Evolutionary conservation across 2,329 filamentous ascomycete species (phyloP).

Genomic region (Botrytis deweyae): DNA sequence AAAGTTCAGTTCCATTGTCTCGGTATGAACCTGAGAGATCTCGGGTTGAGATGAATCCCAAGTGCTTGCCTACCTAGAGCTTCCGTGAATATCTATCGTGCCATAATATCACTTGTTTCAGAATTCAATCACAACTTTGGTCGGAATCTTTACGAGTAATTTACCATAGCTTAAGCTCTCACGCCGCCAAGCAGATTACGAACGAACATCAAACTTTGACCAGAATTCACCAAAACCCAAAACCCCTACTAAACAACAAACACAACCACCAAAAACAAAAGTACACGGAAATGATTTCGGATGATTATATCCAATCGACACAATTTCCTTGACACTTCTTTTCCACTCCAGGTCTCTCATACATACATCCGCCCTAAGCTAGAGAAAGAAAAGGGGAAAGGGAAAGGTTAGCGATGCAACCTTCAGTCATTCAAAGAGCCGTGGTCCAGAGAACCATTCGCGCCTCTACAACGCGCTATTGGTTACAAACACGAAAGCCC

Average conservation of each 20-base stretch:
- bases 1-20: background rate
- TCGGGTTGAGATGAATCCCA: background rate
- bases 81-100: background rate
- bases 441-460: slow-evolving; percentile 1
- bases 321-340: background rate
- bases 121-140: background rate
- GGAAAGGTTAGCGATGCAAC: slow-evolving; percentile 15
- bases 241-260: background rate
- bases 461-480: slow-evolving; percentile 14
- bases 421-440: background rate
- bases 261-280: background rate
- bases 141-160: background rate
- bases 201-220: background rate
- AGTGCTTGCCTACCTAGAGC: no score
- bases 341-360: background rate
- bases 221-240: background rate
- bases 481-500: slow-evolving; percentile 15
- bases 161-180: slow-evolving; percentile 9
- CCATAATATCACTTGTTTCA: background rate
- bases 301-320: background rate
- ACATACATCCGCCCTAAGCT: background rate
- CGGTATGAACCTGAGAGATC: background rate
- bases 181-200: slow-evolving; percentile 12
- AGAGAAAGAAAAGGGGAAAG: background rate
- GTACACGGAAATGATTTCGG: background rate